Conservation (phyloP, 768 basidiomycete genomes). For the Russula emetica region DNA sequence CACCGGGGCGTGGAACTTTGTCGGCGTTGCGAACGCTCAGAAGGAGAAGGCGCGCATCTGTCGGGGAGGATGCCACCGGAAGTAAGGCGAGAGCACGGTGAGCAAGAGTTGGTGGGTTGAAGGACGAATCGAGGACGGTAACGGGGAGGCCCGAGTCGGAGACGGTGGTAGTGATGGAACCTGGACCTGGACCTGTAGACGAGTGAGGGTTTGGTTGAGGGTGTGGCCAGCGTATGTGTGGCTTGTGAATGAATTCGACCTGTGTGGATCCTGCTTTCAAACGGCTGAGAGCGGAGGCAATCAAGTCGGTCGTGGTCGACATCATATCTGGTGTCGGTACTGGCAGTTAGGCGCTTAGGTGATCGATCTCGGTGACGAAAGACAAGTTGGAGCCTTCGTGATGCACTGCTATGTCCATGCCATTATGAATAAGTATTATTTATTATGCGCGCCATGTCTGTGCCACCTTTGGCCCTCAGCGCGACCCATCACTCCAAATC, state of each 20-base stretch:
- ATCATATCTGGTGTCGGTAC: not conserved
- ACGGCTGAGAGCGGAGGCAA: slow-evolving; percentile 28
- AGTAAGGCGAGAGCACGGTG: slow-evolving; percentile 66
- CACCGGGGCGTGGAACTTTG: slow-evolving; percentile 64
- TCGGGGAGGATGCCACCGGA: slow-evolving; percentile 33
- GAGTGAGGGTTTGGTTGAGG: slow-evolving; percentile 31
- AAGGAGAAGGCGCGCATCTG: slow-evolving; percentile 72
- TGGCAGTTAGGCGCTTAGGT: not conserved
- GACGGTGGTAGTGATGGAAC: slow-evolving; percentile 10
- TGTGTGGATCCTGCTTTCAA: slow-evolving; percentile 46
- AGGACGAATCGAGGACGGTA: slow-evolving; percentile 85
- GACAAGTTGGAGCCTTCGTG: no score
- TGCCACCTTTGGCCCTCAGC: no score
- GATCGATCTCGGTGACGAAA: not conserved
- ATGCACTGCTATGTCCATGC: no score
- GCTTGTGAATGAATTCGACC: slow-evolving; percentile 57
- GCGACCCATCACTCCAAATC: no score
- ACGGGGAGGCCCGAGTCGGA: slow-evolving; percentile 41
- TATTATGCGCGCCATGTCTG: no score
- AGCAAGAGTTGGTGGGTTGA: slow-evolving; percentile 86
- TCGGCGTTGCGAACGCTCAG: slow-evolving; percentile 86
- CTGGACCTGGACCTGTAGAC: slow-evolving; percentile 6
- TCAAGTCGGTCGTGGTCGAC: slow-evolving; percentile 5
- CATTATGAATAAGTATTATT: no score
- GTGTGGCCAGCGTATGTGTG: slow-evolving; percentile 65